These are phyloP conservation scores for Blastobotrys buckinghamii DNA, from an alignment of 1,139 yeast genomes.

Conservation along the genomic window DNA sequence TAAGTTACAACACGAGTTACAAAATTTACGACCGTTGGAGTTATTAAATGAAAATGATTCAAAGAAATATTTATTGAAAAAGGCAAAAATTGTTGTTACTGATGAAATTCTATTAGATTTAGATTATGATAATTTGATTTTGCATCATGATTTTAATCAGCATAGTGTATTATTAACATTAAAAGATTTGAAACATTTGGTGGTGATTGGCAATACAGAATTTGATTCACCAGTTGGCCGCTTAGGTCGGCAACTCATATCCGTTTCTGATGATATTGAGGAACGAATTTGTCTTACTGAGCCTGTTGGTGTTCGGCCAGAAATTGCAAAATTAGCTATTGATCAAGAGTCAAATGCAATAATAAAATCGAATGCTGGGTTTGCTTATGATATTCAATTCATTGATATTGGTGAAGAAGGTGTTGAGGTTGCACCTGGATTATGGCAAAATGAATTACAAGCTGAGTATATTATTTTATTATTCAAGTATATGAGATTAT, in stretches of 20 bases:
- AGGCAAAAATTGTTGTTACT: slow-evolving; percentile 5
- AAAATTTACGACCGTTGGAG: slow-evolving; percentile 1
- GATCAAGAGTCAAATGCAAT: background rate
- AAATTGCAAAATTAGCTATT: background rate
- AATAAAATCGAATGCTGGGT: slow-evolving; percentile 38
- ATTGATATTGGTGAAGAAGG: slow-evolving; percentile 34
- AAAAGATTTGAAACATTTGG: background rate
- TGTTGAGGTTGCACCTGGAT: slow-evolving; percentile 26
- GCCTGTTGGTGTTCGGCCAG: slow-evolving; percentile 1
- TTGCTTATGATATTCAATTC: slow-evolving; percentile 36
- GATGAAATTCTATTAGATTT: background rate
- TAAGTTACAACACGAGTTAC: background rate
- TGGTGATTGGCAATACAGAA: background rate
- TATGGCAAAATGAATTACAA: slow-evolving; percentile 43
- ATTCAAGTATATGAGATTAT: slow-evolving; percentile 43
- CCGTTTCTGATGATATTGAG: background rate
- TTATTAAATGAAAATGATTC: background rate
- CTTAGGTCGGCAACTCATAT: background rate
- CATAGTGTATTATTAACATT: background rate
- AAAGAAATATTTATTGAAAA: background rate
- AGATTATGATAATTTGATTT: slow-evolving; percentile 5
- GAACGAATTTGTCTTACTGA: background rate
- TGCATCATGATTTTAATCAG: background rate
- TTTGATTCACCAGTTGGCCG: background rate
- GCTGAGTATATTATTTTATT: slow-evolving; percentile 49